These are phyloP conservation scores for Kernera saxatilis DNA, from an alignment of 345 rosid genomes.

Conservation along the genomic window DNA sequence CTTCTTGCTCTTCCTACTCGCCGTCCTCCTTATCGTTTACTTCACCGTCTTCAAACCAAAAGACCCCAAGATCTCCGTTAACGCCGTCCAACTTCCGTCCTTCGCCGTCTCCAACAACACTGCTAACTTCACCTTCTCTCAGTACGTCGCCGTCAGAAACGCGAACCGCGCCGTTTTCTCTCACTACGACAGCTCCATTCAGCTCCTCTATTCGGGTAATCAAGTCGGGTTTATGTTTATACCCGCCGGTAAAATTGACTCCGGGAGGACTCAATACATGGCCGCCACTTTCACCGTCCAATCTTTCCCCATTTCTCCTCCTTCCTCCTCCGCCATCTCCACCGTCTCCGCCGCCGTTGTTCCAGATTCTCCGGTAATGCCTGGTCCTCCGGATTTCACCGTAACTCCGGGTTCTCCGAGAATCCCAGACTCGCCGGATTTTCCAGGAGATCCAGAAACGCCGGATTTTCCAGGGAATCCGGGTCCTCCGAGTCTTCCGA, in stretches of 20 bases:
- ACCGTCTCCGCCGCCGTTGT: conserved; percentile 31
- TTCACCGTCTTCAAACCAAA: conserved; percentile 89
- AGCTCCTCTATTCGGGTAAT: conserved; percentile 79
- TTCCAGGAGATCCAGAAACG: conserved; percentile 11
- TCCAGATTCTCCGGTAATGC: conserved; percentile 17
- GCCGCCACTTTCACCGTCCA: conserved; percentile 88
- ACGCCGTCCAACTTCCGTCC: conserved; percentile 86
- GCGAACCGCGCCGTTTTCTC: conserved; percentile 81
- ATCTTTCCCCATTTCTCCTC: conserved; percentile 59
- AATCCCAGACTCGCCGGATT: conserved; percentile 14
- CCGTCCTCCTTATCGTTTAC: conserved; percentile 65
- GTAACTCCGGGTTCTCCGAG: conserved; percentile 13
- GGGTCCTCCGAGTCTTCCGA: not conserved
- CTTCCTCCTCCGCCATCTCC: conserved; percentile 24
- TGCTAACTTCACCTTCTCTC: conserved; percentile 86
- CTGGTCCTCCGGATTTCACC: conserved; percentile 19
- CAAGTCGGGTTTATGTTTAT: conserved; percentile 97
- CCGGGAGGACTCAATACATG: conserved; percentile 83
- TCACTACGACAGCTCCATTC: conserved; percentile 90
- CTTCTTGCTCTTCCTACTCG: conserved; percentile 67
- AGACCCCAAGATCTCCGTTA: conserved; percentile 86
- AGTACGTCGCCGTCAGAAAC: conserved; percentile 77
- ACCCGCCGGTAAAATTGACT: conserved; percentile 86
- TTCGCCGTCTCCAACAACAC: conserved; percentile 81
- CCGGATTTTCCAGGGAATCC: conserved; percentile 3